A percentile compares a stretch with the other conserved stretches of the same genome.
Evolutionary conservation across 2,329 filamentous ascomycete species (phyloP).

Genomic region (Xylariomycetidae sp.): DNA sequence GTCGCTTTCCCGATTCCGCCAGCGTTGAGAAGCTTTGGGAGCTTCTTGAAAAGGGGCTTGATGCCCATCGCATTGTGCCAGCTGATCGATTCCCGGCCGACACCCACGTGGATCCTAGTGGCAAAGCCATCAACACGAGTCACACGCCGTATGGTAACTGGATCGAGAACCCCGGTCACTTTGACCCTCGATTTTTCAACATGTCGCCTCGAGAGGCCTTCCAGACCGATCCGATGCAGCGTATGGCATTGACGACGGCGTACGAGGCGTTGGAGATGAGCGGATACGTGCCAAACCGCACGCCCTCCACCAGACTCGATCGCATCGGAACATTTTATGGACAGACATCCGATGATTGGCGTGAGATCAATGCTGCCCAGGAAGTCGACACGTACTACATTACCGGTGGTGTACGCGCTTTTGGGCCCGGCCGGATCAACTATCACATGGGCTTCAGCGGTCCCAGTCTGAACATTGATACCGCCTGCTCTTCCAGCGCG

Average conservation of each 20-base stretch:
- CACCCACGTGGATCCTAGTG: conserved; percentile 65
- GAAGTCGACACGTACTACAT: conserved; percentile 57
- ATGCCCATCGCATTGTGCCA: conserved; percentile 66
- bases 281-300: conserved; percentile 70
- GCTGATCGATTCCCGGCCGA: conserved; percentile 69
- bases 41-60: conserved; percentile 67
- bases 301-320: conserved; percentile 60
- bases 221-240: conserved; percentile 77
- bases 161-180: conserved; percentile 69
- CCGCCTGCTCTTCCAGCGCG: conserved; percentile 35
- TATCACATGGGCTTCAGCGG: conserved; percentile 37
- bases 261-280: conserved; percentile 81
- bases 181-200: conserved; percentile 82
- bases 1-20: conserved; percentile 69
- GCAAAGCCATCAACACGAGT: conserved; percentile 70
- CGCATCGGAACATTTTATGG: conserved; percentile 71
- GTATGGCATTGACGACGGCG: conserved; percentile 69
- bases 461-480: conserved; percentile 34
- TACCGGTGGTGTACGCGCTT: conserved; percentile 45
- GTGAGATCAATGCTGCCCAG: conserved; percentile 69
- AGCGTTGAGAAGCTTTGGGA: conserved; percentile 72
- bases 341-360: conserved; percentile 72
- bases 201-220: conserved; percentile 79
- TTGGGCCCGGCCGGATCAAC: conserved; percentile 45
- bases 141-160: conserved; percentile 73